Percentiles rank a stretch among this genome's conserved stretches.
phyloP scores from a whole-genome alignment of 1,139 yeast species.

The Pichia inconspicua region DNA sequence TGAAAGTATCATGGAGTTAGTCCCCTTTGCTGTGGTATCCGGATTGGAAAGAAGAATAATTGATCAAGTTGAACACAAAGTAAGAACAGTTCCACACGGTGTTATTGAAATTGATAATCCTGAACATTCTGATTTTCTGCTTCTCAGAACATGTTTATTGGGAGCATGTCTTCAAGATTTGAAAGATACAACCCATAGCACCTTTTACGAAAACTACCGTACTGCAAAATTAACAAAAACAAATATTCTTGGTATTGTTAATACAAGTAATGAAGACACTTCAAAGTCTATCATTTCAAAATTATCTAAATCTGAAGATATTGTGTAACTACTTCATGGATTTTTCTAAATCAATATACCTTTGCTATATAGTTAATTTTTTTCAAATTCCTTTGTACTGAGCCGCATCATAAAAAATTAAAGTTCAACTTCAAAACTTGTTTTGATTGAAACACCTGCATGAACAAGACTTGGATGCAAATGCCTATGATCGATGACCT shows the following conservation, averaged over 20 bases:
- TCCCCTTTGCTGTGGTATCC: conserved; percentile 92
- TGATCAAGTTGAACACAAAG: conserved; percentile 44
- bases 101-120: conserved; percentile 83
- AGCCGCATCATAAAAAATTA: too few relatives aligned
- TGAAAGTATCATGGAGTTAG: conserved; percentile 30
- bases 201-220: conserved; percentile 78
- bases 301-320: conserved; percentile 1
- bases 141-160: conserved; percentile 82
- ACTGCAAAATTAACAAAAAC: conserved; percentile 40
- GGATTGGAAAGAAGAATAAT: conserved; percentile 60
- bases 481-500: not conserved
- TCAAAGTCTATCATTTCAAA: not conserved
- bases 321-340: not conserved
- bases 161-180: conserved; percentile 93
- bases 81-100: conserved; percentile 84
- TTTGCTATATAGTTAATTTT: too few relatives aligned
- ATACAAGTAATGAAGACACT: not conserved
- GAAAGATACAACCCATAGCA: conserved; percentile 79
- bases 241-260: conserved; percentile 5
- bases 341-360: too few relatives aligned
- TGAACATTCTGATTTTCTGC: conserved; percentile 84
- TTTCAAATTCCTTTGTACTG: too few relatives aligned
- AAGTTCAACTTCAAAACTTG: too few relatives aligned
- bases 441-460: too few relatives aligned
- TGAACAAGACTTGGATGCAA: too few relatives aligned